Evolutionary conservation across 345 rosid genomes (phyloP).

Genomic region (Hypericum androsaemum): DNA sequence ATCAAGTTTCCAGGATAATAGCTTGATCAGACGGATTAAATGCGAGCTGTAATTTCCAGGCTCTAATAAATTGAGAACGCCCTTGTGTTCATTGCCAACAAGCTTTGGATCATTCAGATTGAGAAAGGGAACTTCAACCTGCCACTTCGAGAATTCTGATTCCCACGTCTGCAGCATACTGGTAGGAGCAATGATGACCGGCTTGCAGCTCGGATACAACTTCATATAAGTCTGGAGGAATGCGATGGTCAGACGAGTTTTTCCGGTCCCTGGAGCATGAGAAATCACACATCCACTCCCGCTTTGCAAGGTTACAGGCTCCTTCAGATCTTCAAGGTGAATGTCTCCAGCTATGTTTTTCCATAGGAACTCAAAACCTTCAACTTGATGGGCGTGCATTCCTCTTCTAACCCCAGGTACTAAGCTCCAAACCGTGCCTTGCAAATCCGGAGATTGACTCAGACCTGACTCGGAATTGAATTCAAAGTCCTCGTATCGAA

Average conservation of each 20-base stretch:
- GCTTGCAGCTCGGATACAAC: constrained; percentile 42
- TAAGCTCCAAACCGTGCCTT: constrained; percentile 60
- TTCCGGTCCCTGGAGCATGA: constrained; percentile 86
- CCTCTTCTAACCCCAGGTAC: constrained; percentile 40
- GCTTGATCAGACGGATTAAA: constrained; percentile 38
- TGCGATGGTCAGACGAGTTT: constrained; percentile 58
- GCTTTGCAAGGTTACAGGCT: constrained; percentile 15
- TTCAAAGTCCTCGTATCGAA: constrained; percentile 10
- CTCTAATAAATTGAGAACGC: constrained; percentile 17
- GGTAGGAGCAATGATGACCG: constrained; percentile 64
- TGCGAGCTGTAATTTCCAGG: constrained; percentile 6
- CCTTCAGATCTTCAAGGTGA: constrained; percentile 33
- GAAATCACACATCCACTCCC: constrained; percentile 66
- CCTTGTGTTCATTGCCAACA: constrained; percentile 32
- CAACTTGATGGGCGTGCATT: constrained; percentile 60
- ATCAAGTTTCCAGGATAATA: constrained; percentile 50
- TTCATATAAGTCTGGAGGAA: constrained; percentile 48
- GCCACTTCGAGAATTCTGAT: constrained; percentile 67
- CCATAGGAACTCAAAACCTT: constrained; percentile 83
- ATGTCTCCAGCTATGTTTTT: constrained; percentile 55
- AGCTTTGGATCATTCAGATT: constrained; percentile 42
- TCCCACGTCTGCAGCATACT: constrained; percentile 79
- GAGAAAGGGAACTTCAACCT: constrained; percentile 41
- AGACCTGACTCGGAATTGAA: constrained; percentile 1
- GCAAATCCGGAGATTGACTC: not conserved